phyloP scores from a whole-genome alignment of 257 asterid genomes.

The Plantago elongata region DNA sequence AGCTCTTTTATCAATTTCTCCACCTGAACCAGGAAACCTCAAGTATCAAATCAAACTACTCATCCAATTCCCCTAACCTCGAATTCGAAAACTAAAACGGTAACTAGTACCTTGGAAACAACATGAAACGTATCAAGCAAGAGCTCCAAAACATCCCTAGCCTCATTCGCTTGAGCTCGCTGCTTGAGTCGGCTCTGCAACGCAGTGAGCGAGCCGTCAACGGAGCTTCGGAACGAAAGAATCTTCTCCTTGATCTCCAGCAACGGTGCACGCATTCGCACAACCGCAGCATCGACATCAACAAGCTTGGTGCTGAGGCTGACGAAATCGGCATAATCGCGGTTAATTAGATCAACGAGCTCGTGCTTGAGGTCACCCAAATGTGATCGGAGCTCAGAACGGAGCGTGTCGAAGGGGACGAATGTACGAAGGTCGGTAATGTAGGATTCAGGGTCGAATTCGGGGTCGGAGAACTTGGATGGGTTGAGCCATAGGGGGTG shows the following conservation, averaged over 20 bases:
- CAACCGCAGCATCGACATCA: slow-evolving; percentile 82
- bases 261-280: slow-evolving; percentile 96
- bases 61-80: no score
- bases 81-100: background rate
- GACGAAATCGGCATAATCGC: slow-evolving; percentile 87
- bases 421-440: slow-evolving; percentile 92
- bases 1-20: slow-evolving; percentile 89
- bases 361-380: slow-evolving; percentile 64
- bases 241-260: slow-evolving; percentile 88
- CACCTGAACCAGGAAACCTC: slow-evolving; percentile 50
- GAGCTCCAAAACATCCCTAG: slow-evolving; percentile 83
- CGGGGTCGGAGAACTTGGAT: slow-evolving; percentile 52
- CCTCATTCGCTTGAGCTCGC: slow-evolving; percentile 74
- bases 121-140: slow-evolving; percentile 92
- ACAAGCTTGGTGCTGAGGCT: slow-evolving; percentile 90
- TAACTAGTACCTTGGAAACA: slow-evolving; percentile 62
- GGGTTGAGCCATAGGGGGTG: slow-evolving; percentile 93
- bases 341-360: slow-evolving; percentile 84
- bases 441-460: slow-evolving; percentile 83
- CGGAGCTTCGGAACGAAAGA: slow-evolving; percentile 55
- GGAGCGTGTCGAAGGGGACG: slow-evolving; percentile 88
- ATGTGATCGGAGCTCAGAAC: slow-evolving; percentile 80
- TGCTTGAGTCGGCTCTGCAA: slow-evolving; percentile 76
- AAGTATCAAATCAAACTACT: background rate
- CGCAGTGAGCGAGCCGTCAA: slow-evolving; percentile 64